Conservation (phyloP, 176 grass and related monocot genomes). For the Oryza meridionalis region DNA sequence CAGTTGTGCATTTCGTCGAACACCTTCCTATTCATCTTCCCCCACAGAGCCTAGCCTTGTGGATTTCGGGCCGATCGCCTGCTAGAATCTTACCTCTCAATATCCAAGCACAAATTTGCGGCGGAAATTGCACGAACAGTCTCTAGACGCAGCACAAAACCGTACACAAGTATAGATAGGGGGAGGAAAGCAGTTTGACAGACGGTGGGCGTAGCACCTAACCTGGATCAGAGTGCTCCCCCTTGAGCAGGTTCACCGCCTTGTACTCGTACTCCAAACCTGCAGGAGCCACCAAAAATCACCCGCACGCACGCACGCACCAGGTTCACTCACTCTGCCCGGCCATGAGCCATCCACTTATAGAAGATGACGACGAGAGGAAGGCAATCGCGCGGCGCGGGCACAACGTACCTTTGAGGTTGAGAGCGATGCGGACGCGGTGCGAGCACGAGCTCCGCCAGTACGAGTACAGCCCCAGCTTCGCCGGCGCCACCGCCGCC, state of each 20-base stretch:
- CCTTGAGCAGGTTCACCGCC: constrained; percentile 53
- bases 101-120: background rate
- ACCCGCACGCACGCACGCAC: background rate
- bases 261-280: constrained; percentile 57
- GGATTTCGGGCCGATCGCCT: background rate
- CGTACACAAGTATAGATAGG: too few species aligned
- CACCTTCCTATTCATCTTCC: too few species aligned
- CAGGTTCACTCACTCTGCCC: background rate
- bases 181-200: background rate
- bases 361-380: background rate
- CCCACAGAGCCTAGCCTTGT: too few species aligned
- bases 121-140: background rate
- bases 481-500: background rate
- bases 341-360: background rate
- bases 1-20: too few species aligned
- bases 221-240: constrained; percentile 65
- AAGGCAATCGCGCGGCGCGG: background rate
- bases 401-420: constrained; percentile 59
- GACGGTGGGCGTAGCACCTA: background rate
- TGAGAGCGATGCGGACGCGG: constrained; percentile 68
- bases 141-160: background rate
- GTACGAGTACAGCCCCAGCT: constrained; percentile 55
- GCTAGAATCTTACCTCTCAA: background rate
- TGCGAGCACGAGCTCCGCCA: constrained; percentile 66
- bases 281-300: background rate